Percentiles rank a stretch among this genome's conserved stretches.
phyloP scores from a whole-genome alignment of 148 eudicot genomes.

The Vaccinium corymbosum region DNA sequence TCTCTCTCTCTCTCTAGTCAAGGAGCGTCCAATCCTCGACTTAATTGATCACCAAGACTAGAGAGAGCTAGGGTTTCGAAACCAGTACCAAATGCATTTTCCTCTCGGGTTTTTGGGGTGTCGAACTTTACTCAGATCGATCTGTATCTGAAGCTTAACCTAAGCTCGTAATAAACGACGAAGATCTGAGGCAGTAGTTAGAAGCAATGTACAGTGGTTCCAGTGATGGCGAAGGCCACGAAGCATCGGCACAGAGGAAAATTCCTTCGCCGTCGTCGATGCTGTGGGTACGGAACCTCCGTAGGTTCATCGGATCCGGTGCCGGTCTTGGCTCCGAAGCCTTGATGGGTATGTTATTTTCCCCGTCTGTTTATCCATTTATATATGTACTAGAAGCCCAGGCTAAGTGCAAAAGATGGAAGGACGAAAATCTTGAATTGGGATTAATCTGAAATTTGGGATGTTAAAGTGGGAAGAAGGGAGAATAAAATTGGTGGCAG shows the following conservation, averaged over 20 bases:
- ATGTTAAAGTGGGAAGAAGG: too few relatives aligned
- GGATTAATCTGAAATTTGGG: too few relatives aligned
- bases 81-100: not conserved
- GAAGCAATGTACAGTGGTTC: conserved; percentile 64
- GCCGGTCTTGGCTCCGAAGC: conserved; percentile 99
- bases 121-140: not conserved
- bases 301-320: conserved; percentile 95
- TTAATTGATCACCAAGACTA: not conserved
- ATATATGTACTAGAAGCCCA: not conserved
- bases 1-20: not conserved
- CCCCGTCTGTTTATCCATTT: not conserved
- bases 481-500: too few relatives aligned
- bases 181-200: not conserved
- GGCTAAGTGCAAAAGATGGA: too few relatives aligned
- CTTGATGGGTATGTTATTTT: conserved; percentile 64
- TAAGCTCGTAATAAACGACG: not conserved
- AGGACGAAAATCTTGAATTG: too few relatives aligned
- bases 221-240: conserved; percentile 77
- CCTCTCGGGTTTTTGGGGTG: conserved; percentile 20
- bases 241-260: conserved; percentile 51
- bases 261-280: conserved; percentile 89
- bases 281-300: conserved; percentile 96
- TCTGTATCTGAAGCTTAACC: not conserved
- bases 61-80: not conserved
- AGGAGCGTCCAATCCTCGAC: not conserved